These are phyloP conservation scores for Beauveria brongniartii DNA, from an alignment of 2,329 filamentous ascomycete species.

Conservation along the genomic window DNA sequence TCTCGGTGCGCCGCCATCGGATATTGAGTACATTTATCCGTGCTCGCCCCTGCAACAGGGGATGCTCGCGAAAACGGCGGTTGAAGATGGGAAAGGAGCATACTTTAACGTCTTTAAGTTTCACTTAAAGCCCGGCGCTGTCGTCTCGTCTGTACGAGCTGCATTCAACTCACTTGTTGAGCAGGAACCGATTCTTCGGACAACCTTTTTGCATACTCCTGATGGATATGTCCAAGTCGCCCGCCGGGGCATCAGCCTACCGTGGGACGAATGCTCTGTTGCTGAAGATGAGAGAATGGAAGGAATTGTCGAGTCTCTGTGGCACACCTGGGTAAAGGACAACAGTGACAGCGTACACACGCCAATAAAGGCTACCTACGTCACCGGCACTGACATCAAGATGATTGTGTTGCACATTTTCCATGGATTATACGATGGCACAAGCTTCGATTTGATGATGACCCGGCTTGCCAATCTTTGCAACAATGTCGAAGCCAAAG, in stretches of 20 bases:
- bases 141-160: slow-evolving; percentile 37
- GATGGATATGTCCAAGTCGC: slow-evolving; percentile 73
- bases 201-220: slow-evolving; percentile 61
- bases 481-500: slow-evolving; percentile 13
- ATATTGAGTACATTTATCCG: slow-evolving; percentile 67
- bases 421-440: slow-evolving; percentile 82
- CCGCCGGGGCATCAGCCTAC: slow-evolving; percentile 32
- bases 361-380: slow-evolving; percentile 44
- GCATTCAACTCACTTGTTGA: slow-evolving; percentile 51
- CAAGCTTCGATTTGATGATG: slow-evolving; percentile 63
- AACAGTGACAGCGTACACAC: slow-evolving; percentile 41
- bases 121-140: slow-evolving; percentile 35
- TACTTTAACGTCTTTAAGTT: slow-evolving; percentile 77
- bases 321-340: slow-evolving; percentile 42
- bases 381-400: slow-evolving; percentile 21
- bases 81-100: slow-evolving; percentile 40
- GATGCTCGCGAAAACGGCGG: slow-evolving; percentile 65
- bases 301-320: slow-evolving; percentile 25
- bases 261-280: slow-evolving; percentile 35
- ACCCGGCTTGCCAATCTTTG: slow-evolving; percentile 36
- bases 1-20: slow-evolving; percentile 39
- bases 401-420: slow-evolving; percentile 63
- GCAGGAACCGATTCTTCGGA: slow-evolving; percentile 58
- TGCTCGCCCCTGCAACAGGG: slow-evolving; percentile 84
- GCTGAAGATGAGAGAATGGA: slow-evolving; percentile 24